These are phyloP conservation scores for Mycena rebaudengoi DNA, from an alignment of 768 basidiomycete species.

Conservation along the genomic window DNA sequence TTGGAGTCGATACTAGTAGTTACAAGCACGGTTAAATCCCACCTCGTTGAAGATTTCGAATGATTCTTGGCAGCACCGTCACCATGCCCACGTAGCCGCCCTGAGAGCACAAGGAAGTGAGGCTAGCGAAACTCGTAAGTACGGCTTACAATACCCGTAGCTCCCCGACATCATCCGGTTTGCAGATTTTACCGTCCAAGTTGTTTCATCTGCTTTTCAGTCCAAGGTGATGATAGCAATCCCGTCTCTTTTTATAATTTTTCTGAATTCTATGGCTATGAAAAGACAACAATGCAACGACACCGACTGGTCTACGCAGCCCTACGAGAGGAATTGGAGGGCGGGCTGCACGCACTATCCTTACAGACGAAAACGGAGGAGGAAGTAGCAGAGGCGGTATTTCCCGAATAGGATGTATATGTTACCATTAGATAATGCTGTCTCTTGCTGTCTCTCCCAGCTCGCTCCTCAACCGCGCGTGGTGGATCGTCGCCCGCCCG, in stretches of 20 bases:
- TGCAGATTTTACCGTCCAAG: conserved; percentile 78
- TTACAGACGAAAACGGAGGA: conserved; percentile 76
- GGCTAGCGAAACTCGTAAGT: conserved; percentile 85
- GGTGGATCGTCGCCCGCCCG: neutral
- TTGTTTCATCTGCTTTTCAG: conserved; percentile 76
- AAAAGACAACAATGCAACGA: conserved; percentile 77
- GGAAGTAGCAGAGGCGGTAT: conserved; percentile 40
- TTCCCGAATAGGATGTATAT: neutral
- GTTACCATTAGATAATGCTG: conserved; percentile 3
- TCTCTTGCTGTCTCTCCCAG: neutral
- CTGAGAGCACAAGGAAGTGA: conserved; percentile 74
- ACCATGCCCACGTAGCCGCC: conserved; percentile 82
- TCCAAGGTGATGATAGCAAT: conserved; percentile 65
- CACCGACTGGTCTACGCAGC: conserved; percentile 83
- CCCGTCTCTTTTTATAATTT: conserved; percentile 8
- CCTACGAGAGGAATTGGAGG: conserved; percentile 72
- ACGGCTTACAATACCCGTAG: conserved; percentile 5
- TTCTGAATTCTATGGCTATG: conserved; percentile 18
- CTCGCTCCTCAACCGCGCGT: too few species aligned
- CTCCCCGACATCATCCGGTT: conserved; percentile 21
- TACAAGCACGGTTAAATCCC: conserved; percentile 69
- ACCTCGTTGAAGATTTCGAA: conserved; percentile 73
- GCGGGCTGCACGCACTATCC: conserved; percentile 81
- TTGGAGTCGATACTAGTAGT: too few species aligned
- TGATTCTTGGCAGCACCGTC: conserved; percentile 86